Percentiles rank a stretch among this genome's conserved stretches.
These are phyloP conservation scores for Nemania sp. DNA, from an alignment of 2,329 filamentous ascomycete species.

Conservation along the genomic window DNA sequence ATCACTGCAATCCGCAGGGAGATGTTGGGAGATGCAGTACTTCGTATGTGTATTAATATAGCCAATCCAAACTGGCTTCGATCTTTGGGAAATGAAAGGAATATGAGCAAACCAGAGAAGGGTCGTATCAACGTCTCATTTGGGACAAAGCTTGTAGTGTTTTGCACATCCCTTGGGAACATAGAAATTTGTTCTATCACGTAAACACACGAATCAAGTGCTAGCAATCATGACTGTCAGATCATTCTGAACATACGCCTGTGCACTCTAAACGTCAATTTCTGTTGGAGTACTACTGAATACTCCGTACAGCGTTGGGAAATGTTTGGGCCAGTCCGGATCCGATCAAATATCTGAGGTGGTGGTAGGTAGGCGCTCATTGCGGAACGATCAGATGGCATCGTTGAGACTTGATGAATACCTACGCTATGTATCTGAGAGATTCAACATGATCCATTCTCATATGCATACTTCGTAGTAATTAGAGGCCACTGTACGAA, in stretches of 20 bases:
- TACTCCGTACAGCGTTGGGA: not conserved
- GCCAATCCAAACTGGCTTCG: conserved; percentile 12
- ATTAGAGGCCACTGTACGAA: too few relatives aligned
- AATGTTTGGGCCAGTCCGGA: conserved; percentile 6
- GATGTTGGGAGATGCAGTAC: conserved; percentile 2
- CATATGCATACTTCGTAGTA: not conserved
- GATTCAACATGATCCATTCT: too few relatives aligned
- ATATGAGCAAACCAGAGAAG: conserved; percentile 21
- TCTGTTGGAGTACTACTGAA: conserved; percentile 2
- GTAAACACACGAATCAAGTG: conserved; percentile 19
- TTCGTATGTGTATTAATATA: too few relatives aligned
- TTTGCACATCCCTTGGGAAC: conserved; percentile 15
- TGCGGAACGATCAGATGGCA: conserved; percentile 12
- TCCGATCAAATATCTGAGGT: too few relatives aligned
- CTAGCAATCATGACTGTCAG: conserved; percentile 13
- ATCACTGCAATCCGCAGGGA: not conserved
- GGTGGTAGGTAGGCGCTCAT: conserved; percentile 5
- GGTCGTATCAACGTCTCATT: conserved; percentile 17
- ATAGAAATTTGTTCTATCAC: conserved; percentile 5
- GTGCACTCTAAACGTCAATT: conserved; percentile 7
- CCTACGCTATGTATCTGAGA: conserved; percentile 18
- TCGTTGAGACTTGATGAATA: conserved; percentile 7
- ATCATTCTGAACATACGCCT: conserved; percentile 17
- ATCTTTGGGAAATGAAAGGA: conserved; percentile 24
- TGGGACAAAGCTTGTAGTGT: conserved; percentile 20